These are phyloP conservation scores for Selaginella tamariscina DNA, from an alignment of 75 land plant species.

Conservation along the genomic window DNA sequence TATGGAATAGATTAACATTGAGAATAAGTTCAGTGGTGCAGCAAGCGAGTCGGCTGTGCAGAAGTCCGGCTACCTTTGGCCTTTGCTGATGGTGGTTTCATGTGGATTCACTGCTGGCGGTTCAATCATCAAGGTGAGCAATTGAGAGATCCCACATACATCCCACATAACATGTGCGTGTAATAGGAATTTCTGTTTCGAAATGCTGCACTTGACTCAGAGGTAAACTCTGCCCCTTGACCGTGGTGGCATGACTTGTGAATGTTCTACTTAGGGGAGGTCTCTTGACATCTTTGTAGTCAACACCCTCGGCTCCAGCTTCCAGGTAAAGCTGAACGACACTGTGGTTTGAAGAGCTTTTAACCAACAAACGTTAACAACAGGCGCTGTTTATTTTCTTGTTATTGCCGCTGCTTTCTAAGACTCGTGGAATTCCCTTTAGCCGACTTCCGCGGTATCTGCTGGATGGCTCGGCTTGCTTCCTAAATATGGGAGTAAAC, in stretches of 20 bases:
- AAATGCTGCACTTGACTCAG: conserved; percentile 39
- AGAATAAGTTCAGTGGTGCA: conserved; percentile 41
- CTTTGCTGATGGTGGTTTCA: conserved; percentile 70
- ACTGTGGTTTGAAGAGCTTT: background rate
- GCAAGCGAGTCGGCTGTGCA: conserved; percentile 31
- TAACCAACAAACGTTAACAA: background rate
- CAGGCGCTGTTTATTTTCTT: conserved; percentile 81
- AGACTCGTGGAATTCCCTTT: conserved; percentile 64
- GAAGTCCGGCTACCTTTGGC: conserved; percentile 47
- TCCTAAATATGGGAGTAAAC: conserved; percentile 50
- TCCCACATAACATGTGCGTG: background rate
- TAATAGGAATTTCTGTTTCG: conserved; percentile 67
- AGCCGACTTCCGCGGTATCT: conserved; percentile 47
- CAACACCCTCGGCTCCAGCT: conserved; percentile 84
- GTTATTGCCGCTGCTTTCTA: conserved; percentile 69
- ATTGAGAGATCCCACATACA: background rate
- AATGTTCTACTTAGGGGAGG: conserved; percentile 37
- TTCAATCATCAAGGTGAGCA: conserved; percentile 70
- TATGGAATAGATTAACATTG: too few species aligned
- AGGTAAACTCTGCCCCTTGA: conserved; percentile 29
- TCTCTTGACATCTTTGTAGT: conserved; percentile 84
- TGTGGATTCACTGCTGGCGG: conserved; percentile 70
- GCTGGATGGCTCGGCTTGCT: conserved; percentile 62
- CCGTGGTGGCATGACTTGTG: background rate
- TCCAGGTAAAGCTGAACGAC: conserved; percentile 42